Base-by-base conservation (phyloP, 1,284 basidiomycete genomes). In the Ganoderma lucidum region DNA sequence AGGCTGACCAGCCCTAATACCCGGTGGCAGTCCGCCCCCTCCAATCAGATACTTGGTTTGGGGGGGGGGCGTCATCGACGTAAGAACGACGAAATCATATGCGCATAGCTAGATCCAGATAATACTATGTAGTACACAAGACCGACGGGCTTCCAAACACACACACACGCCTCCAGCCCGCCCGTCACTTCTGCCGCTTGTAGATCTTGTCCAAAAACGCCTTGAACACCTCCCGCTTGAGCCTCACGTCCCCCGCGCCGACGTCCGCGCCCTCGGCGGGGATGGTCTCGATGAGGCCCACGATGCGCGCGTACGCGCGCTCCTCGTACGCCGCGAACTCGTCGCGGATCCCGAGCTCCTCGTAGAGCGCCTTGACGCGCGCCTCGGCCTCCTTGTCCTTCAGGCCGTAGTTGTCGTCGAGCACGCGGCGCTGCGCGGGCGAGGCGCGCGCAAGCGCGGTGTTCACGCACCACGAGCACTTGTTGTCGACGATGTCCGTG, bases 401-500 rank as follows among this genome's bases (percentile, higher is more conserved):
- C 70, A 88, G 85, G 6, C 97, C 97, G 80, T 99, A 99, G 83
- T 96, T 95, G 53, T 87, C 90, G 75, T 96, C 88, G 42, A 86
- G 88, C 73, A 90, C 77, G 55, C 79, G 79, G 53, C 83, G 89
- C 86, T 87, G 95, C 79, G 77, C 83, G 0, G 87, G 82, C 2
- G 81, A 83, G 2, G 86, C 89, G 62, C 85, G 77, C 19, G 86
- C 83, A 70, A 99, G 87, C 41, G 96, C 97, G 23, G 91, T 91
- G 83, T 98, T 99, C 82, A 99, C 86, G 78, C 93, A 93, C 98
- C 97, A 99, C 53, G 94, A 95, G 84, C 98, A 99, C 84, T 99
- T 99, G 90, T 99, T 99, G 84, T 99, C 97, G 68, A 98, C 82
- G 77, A 99, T 99, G 81, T 99, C 98, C 28, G 97, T 99, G 41